A percentile compares a stretch with the other conserved stretches of the same genome.
phyloP scores from a whole-genome alignment of 441 rosid species.

The Dalechampia spathulata region DNA sequence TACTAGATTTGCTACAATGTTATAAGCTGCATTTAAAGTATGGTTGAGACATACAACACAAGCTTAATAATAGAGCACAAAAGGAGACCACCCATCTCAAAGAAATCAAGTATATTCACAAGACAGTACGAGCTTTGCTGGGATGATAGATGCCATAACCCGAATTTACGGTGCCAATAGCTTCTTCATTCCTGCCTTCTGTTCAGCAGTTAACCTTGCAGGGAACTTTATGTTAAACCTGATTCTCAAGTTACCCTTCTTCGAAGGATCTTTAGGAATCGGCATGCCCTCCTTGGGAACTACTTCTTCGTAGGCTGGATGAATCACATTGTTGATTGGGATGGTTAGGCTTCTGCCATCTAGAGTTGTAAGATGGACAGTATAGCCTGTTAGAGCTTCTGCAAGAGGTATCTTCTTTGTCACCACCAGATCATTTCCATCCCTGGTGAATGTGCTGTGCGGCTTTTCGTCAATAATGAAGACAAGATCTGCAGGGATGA shows the following conservation, averaged over 20 bases:
- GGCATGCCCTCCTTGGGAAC: slow-evolving; percentile 85
- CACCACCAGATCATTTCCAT: slow-evolving; percentile 63
- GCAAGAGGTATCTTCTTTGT: slow-evolving; percentile 57
- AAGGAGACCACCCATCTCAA: slow-evolving; percentile 3
- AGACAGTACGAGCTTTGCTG: not conserved
- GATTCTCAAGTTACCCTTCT: slow-evolving; percentile 59
- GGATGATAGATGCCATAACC: no score
- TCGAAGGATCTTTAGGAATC: slow-evolving; percentile 41
- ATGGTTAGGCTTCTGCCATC: slow-evolving; percentile 63
- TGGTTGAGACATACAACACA: not conserved
- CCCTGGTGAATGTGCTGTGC: slow-evolving; percentile 55
- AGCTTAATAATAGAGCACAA: not conserved
- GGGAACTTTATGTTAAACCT: slow-evolving; percentile 69
- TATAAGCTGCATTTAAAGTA: no score
- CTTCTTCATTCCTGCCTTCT: slow-evolving; percentile 65
- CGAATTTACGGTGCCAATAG: slow-evolving; percentile 30
- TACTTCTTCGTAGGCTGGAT: slow-evolving; percentile 62
- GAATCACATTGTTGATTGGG: slow-evolving; percentile 53
- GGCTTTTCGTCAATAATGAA: slow-evolving; percentile 83
- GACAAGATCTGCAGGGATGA: slow-evolving; percentile 61
- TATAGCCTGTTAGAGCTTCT: slow-evolving; percentile 71
- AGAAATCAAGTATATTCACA: slow-evolving; percentile 8
- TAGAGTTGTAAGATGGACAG: slow-evolving; percentile 47
- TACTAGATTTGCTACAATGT: no score
- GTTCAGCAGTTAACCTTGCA: slow-evolving; percentile 53